Conservation (phyloP, 1,139 yeast genomes). For the Zygosaccharomyces pseudobailii region DNA sequence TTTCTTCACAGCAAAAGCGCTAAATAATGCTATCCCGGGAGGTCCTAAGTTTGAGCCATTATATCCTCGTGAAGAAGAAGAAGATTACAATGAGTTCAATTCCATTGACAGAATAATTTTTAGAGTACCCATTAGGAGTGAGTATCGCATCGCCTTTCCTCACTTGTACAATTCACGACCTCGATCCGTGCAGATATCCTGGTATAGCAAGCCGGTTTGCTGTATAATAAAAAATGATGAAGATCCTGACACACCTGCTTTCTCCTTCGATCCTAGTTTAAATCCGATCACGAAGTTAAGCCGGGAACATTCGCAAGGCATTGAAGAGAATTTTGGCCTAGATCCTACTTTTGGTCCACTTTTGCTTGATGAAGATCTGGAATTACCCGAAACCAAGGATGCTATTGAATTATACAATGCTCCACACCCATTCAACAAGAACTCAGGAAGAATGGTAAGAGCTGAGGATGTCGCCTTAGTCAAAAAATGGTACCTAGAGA, state of each 20-base stretch:
- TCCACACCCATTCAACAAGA: constrained; percentile 76
- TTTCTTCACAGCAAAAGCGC: constrained; percentile 84
- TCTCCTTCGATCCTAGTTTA: constrained; percentile 48
- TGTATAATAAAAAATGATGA: constrained; percentile 43
- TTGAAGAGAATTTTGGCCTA: constrained; percentile 35
- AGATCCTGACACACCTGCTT: constrained; percentile 52
- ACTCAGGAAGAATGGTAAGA: constrained; percentile 66
- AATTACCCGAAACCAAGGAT: constrained; percentile 47
- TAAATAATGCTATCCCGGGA: constrained; percentile 83
- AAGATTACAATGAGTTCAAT: constrained; percentile 86
- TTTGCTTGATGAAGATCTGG: constrained; percentile 41
- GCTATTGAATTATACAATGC: constrained; percentile 73
- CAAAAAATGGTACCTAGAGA: constrained; percentile 77
- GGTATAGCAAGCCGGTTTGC: constrained; percentile 59
- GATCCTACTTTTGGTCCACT: constrained; percentile 47
- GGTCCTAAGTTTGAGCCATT: constrained; percentile 96
- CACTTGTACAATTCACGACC: constrained; percentile 78
- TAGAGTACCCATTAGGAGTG: constrained; percentile 71
- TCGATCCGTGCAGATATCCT: constrained; percentile 52
- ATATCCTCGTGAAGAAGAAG: constrained; percentile 64
- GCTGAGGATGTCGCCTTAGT: constrained; percentile 88
- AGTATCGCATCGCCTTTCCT: constrained; percentile 82
- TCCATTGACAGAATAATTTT: constrained; percentile 82
- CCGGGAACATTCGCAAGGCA: constrained; percentile 23
- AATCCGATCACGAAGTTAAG: constrained; percentile 51